phyloP scores from a whole-genome alignment of 179 eudicot genomes.

The Spergularia azorica region DNA sequence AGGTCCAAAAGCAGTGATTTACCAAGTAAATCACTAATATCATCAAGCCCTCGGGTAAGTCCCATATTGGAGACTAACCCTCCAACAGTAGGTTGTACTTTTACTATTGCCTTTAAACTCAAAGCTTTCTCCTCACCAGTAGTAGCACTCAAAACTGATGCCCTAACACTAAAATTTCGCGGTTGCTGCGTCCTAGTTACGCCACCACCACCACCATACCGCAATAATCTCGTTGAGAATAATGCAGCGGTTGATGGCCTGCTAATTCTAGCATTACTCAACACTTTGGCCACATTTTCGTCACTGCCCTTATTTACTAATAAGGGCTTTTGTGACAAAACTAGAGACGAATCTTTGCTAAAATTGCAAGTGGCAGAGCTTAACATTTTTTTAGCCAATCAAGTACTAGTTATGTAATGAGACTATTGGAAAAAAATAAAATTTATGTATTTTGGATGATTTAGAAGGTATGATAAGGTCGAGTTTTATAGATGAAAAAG shows the following conservation, averaged over 20 bases:
- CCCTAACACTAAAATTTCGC: slow-evolving; percentile 8
- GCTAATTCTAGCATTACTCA: background rate
- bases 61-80: slow-evolving; percentile 30
- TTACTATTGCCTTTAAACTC: slow-evolving; percentile 36
- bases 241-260: background rate
- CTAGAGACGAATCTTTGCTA: slow-evolving; percentile 6
- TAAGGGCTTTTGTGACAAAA: slow-evolving; percentile 1
- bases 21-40: slow-evolving; percentile 39
- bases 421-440: no score
- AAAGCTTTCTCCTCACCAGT: background rate
- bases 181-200: background rate
- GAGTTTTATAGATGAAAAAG: no score
- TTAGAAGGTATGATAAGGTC: no score
- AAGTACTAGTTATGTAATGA: no score
- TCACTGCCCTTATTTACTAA: background rate
- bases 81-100: slow-evolving; percentile 34
- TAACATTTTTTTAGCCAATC: slow-evolving; percentile 7
- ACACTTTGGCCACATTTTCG: background rate
- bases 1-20: slow-evolving; percentile 49
- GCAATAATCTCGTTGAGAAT: background rate
- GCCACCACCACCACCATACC: background rate
- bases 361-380: slow-evolving; percentile 12
- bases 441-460: no score
- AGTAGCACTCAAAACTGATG: background rate
- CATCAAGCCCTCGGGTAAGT: slow-evolving; percentile 33